Conservation (phyloP, 495 filamentous ascomycete genomes). For the Lasiosphaeria ovina region DNA sequence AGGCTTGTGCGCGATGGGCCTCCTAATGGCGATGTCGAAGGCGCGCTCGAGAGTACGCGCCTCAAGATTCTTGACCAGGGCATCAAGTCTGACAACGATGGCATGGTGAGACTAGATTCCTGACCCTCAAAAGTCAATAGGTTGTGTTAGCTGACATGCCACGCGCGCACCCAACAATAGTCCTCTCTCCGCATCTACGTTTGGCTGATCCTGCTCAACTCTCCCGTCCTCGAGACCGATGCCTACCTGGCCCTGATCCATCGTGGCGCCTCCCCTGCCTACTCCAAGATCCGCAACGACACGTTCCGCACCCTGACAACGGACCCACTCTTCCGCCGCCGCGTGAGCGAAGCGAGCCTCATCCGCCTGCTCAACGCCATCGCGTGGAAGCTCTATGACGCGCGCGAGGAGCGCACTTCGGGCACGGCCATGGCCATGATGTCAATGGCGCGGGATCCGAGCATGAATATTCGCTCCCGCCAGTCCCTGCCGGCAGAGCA, state of each 20-base stretch:
- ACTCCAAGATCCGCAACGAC: slow-evolving; percentile 97
- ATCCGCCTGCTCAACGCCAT: slow-evolving; percentile 96
- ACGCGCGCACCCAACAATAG: slow-evolving; percentile 39
- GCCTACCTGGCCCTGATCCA: slow-evolving; percentile 87
- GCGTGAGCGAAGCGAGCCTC: slow-evolving; percentile 91
- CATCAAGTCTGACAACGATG: slow-evolving; percentile 79
- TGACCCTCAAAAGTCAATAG: neutral
- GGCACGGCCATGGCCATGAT: neutral
- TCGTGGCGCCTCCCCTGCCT: slow-evolving; percentile 87
- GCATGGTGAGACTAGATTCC: slow-evolving; percentile 67
- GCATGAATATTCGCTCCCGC: slow-evolving; percentile 29
- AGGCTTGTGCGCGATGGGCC: slow-evolving; percentile 69
- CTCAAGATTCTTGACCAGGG: slow-evolving; percentile 75
- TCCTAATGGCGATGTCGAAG: slow-evolving; percentile 61
- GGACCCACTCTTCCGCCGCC: slow-evolving; percentile 90
- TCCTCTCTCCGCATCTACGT: slow-evolving; percentile 93
- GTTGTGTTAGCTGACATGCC: neutral
- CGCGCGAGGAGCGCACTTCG: slow-evolving; percentile 45
- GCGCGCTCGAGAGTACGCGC: slow-evolving; percentile 70
- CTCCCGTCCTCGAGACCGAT: slow-evolving; percentile 78
- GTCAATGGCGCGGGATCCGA: slow-evolving; percentile 13
- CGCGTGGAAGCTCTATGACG: slow-evolving; percentile 89
- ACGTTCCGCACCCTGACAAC: slow-evolving; percentile 95
- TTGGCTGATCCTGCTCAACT: slow-evolving; percentile 88
- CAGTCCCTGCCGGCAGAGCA: slow-evolving; percentile 31